These are phyloP conservation scores for Sideroxylon spinosum DNA, from an alignment of 179 eudicot genomes.

Conservation along the genomic window DNA sequence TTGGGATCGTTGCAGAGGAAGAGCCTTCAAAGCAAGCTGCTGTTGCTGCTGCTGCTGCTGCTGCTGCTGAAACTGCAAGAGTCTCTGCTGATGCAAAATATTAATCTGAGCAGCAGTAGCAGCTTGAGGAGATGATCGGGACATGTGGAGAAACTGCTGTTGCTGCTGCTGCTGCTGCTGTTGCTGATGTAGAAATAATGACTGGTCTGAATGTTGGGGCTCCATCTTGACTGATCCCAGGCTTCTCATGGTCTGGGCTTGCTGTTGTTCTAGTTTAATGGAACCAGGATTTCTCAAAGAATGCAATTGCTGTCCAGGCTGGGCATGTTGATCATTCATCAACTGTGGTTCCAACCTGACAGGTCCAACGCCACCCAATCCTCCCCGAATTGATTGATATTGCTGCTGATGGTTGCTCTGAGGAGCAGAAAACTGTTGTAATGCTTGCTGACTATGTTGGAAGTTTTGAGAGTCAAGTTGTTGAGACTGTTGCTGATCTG, in stretches of 20 bases:
- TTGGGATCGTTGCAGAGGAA: constrained; percentile 67
- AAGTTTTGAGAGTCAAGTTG: constrained; percentile 55
- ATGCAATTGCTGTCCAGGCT: constrained; percentile 49
- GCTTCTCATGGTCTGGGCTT: constrained; percentile 50
- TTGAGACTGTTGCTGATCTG: constrained; percentile 60
- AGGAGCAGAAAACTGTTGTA: constrained; percentile 47
- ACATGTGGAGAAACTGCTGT: constrained; percentile 60
- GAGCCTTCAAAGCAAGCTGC: constrained; percentile 54
- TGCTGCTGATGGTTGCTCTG: constrained; percentile 53
- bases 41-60: constrained; percentile 35
- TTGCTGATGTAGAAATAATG: constrained; percentile 49
- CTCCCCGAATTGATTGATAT: constrained; percentile 50
- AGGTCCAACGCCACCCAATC: constrained; percentile 34
- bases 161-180: constrained; percentile 60
- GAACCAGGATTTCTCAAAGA: constrained; percentile 34
- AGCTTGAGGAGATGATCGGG: constrained; percentile 68
- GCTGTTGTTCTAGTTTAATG: constrained; percentile 65
- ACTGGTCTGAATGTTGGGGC: constrained; percentile 72
- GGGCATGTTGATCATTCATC: constrained; percentile 50
- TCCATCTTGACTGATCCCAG: constrained; percentile 60
- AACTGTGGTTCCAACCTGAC: constrained; percentile 66
- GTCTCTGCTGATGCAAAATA: constrained; percentile 75
- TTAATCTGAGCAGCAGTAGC: constrained; percentile 45
- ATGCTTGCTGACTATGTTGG: constrained; percentile 59
- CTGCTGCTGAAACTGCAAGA: constrained; percentile 57